These are phyloP conservation scores for Eutrema heterophyllum DNA, from an alignment of 345 rosid genomes.

Conservation along the genomic window DNA sequence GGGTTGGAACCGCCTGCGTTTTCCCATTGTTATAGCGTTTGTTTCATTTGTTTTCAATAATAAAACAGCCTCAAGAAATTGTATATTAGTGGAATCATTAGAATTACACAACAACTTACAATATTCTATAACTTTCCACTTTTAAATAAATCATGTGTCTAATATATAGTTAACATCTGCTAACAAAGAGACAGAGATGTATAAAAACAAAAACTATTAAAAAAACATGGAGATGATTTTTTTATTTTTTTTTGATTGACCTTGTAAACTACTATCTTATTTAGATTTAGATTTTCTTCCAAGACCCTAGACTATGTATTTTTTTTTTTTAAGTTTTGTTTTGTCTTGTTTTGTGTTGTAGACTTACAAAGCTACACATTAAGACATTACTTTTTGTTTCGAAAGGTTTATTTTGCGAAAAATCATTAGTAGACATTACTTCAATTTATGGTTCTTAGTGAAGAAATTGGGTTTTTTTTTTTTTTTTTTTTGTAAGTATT, in stretches of 20 bases:
- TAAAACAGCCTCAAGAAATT: background rate
- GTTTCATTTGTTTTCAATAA: background rate
- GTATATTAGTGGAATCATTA: background rate
- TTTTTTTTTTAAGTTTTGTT: background rate
- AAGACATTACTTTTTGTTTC: background rate
- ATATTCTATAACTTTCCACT: background rate
- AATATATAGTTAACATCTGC: background rate
- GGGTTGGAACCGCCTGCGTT: constrained; percentile 63
- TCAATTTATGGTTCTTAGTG: background rate
- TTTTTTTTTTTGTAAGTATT: background rate
- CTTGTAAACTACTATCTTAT: background rate
- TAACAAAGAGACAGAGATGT: background rate
- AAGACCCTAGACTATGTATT: background rate
- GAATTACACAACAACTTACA: background rate
- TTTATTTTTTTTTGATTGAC: background rate
- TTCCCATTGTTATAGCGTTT: constrained; percentile 2
- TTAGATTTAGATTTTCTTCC: background rate
- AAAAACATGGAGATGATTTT: background rate
- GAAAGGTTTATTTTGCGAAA: background rate
- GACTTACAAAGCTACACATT: background rate
- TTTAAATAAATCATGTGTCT: background rate
- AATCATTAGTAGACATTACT: background rate
- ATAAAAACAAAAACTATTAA: background rate
- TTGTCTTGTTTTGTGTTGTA: background rate
- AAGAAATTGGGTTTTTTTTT: too few relatives aligned